These are phyloP conservation scores for Carnegiea gigantea DNA, from an alignment of 179 eudicot species.

Conservation along the genomic window DNA sequence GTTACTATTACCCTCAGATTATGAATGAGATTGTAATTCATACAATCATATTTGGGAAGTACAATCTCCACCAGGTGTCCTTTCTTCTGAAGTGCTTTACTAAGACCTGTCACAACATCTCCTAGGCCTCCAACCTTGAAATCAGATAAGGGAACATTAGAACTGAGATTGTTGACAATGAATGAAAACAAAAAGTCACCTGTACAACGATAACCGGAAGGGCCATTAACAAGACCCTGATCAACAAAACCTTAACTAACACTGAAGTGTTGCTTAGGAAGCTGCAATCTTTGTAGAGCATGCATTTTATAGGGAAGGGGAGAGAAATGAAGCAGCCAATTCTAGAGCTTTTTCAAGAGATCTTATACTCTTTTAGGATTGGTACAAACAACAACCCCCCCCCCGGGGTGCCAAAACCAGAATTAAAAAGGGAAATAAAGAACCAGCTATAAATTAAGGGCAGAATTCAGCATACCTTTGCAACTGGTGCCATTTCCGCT, in stretches of 20 bases:
- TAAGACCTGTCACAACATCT: constrained; percentile 94
- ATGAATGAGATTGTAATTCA: constrained; percentile 66
- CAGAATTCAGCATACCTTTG: constrained; percentile 59
- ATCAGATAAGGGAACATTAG: constrained; percentile 10
- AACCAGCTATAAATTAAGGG: background rate
- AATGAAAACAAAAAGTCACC: background rate
- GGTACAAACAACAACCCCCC: background rate
- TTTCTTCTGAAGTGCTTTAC: constrained; percentile 91
- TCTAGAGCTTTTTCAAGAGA: background rate
- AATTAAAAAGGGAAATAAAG: background rate
- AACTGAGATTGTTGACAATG: background rate
- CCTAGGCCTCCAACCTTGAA: constrained; percentile 96
- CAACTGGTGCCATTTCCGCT: constrained; percentile 99
- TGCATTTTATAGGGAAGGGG: background rate
- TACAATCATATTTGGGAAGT: constrained; percentile 94
- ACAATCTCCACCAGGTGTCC: constrained; percentile 92
- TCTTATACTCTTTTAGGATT: background rate
- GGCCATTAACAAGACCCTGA: background rate
- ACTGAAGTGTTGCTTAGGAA: background rate
- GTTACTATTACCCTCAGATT: constrained; percentile 63
- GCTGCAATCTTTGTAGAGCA: background rate
- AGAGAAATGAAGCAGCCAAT: background rate
- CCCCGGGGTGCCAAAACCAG: background rate
- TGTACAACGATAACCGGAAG: background rate
- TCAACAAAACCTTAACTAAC: background rate